Percentiles rank a stretch among this genome's conserved stretches.
Evolutionary conservation across 139 green algal genomes (phyloP).

Genomic region (Asterochloris sp.): DNA sequence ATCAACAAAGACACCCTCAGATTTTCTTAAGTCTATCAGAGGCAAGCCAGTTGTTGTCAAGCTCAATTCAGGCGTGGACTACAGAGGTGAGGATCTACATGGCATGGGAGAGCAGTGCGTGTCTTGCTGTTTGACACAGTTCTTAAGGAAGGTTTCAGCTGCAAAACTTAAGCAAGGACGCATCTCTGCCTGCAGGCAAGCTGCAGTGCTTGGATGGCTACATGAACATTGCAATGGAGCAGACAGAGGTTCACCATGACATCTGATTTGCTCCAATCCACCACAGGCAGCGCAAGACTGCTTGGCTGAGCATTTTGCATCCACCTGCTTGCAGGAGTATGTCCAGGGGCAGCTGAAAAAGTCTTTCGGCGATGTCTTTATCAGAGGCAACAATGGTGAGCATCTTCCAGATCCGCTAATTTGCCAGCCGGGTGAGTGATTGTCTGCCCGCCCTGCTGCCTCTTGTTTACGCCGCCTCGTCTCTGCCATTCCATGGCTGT

Average conservation of each 20-base stretch:
- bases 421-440: not conserved
- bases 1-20: slow-evolving; percentile 64
- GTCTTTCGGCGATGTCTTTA: slow-evolving; percentile 99
- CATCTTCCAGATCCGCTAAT: not conserved
- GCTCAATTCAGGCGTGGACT: slow-evolving; percentile 97
- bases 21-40: slow-evolving; percentile 93
- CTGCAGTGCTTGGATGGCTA: slow-evolving; percentile 98
- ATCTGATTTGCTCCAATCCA: too few relatives aligned
- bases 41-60: slow-evolving; percentile 95
- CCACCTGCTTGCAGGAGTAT: slow-evolving; percentile 78
- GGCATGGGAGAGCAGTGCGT: not conserved
- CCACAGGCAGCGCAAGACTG: too few relatives aligned
- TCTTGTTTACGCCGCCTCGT: too few relatives aligned
- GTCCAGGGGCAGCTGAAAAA: slow-evolving; percentile 98
- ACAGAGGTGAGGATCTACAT: slow-evolving; percentile 65
- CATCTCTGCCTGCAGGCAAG: slow-evolving; percentile 66
- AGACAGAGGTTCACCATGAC: slow-evolving; percentile 81
- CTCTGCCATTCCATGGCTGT: not conserved
- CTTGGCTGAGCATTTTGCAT: not conserved
- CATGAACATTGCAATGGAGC: slow-evolving; percentile 99
- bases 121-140: not conserved
- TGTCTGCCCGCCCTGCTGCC: not conserved
- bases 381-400: slow-evolving; percentile 96
- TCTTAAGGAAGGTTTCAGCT: not conserved
- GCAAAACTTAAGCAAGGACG: not conserved